Evolutionary conservation across 2,329 filamentous ascomycete genomes (phyloP), one percentile per base, ranked within the genome.

Genomic region (Fusarium protoensiforme): DNA sequence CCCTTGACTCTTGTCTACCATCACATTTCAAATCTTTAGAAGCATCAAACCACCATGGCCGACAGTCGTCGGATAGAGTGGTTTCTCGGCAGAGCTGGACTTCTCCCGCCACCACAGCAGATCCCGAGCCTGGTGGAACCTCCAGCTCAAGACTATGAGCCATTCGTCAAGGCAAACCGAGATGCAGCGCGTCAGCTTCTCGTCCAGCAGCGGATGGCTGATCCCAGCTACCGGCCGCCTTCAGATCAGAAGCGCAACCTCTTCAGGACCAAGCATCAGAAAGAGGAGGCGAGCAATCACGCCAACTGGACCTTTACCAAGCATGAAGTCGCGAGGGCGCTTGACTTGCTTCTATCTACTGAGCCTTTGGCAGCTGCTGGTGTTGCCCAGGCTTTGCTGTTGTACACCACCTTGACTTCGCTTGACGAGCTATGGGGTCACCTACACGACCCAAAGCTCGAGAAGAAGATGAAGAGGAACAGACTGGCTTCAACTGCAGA

Each of bases 401-500:
- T 57, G 2, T 51, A 59, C 7, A 48, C 41, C 1, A 38, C 48
- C 0, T 20, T 69, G 6, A 59, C 39, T 0, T 59, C 62, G 0
- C 13, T 73, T 10, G 66, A 67, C 16, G 70, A 73, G 29, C 66
- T 73, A 8, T 73, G 70, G 70, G 59, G 54, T 0, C 70, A 73
- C 9, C 11, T 73, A 0, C 38, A 59, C 7, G 70, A 73, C 14
- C 18, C 51, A 1, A 48, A 33, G 2, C 51, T 73, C 2, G 70
- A 73, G 38, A 73, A 39, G n/a, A 73, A 11, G 27, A 71, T 73
- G 67, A 73, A 64, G 36, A 71, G 33, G 6, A 51, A 64, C 13
- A 24, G 62, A 0, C 11, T 58, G n/a, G 57, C 54, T 9, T 33
- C 10, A 16, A 29, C 16, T 4, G 20, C 2, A 7, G 14, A 27